These are phyloP conservation scores for Leishmania lainsoni DNA, from an alignment of 208 protist species.

Conservation along the genomic window DNA sequence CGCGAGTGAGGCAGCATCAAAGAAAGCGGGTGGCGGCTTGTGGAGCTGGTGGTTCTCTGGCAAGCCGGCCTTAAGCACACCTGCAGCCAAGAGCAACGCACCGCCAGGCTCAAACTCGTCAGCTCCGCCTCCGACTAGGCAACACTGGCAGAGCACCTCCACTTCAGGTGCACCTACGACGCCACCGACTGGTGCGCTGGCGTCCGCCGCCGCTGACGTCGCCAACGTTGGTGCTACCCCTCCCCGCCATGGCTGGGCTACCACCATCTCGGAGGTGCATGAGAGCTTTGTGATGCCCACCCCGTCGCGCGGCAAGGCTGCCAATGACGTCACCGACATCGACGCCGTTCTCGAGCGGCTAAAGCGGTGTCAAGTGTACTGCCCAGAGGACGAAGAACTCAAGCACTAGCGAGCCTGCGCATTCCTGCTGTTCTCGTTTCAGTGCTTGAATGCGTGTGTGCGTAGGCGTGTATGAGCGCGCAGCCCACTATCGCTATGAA, in stretches of 20 bases:
- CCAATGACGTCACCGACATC: constrained; percentile 62
- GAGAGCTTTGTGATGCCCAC: constrained; percentile 1
- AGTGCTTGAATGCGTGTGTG: neutral
- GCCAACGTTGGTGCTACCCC: neutral
- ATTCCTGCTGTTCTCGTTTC: neutral
- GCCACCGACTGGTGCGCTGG: neutral
- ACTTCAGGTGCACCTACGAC: neutral
- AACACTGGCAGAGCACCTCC: neutral
- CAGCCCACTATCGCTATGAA: no score
- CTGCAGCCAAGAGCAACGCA: neutral
- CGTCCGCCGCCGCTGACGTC: neutral
- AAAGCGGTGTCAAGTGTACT: constrained; percentile 82
- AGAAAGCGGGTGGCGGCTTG: neutral
- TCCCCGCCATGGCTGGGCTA: constrained; percentile 3
- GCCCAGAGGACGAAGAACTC: constrained; percentile 65
- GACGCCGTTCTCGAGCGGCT: constrained; percentile 58
- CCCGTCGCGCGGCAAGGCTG: constrained; percentile 21
- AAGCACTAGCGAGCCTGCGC: constrained; percentile 9
- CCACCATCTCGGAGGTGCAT: neutral
- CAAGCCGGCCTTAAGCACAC: constrained; percentile 8
- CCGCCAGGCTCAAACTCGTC: neutral
- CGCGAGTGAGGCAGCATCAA: neutral
- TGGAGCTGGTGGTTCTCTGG: constrained; percentile 31
- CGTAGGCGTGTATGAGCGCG: neutral
- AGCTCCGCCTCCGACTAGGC: neutral